Evolutionary conservation across 2,329 filamentous ascomycete species (phyloP).

Genomic region (Chaetothyriales sp.): DNA sequence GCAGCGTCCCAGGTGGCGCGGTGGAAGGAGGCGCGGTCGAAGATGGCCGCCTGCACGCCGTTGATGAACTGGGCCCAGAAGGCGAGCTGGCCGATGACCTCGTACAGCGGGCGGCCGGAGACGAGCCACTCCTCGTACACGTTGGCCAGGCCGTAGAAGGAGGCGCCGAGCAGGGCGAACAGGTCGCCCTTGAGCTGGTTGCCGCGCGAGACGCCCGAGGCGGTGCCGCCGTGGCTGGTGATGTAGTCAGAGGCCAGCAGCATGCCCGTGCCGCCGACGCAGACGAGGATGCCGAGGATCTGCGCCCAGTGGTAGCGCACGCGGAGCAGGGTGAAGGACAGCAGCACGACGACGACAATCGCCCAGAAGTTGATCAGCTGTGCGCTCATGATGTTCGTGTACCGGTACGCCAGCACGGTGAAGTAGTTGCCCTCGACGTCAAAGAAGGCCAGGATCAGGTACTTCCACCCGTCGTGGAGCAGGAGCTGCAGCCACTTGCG

Average conservation of each 20-base stretch:
- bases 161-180: conserved; percentile 77
- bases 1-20: conserved; percentile 48
- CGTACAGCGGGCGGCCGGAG: conserved; percentile 70
- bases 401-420: conserved; percentile 80
- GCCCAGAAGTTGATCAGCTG: conserved; percentile 99
- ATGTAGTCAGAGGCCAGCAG: conserved; percentile 79
- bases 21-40: conserved; percentile 63
- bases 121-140: conserved; percentile 92
- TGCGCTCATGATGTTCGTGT: conserved; percentile 82
- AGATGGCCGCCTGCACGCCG: conserved; percentile 77
- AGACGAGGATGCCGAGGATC: conserved; percentile 72
- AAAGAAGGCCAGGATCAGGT: conserved; percentile 78
- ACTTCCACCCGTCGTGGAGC: conserved; percentile 71
- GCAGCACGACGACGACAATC: conserved; percentile 75
- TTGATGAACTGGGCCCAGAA: conserved; percentile 84
- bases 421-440: conserved; percentile 98
- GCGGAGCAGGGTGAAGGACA: conserved; percentile 67
- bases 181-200: conserved; percentile 80
- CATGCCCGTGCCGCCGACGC: conserved; percentile 79
- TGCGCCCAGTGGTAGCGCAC: conserved; percentile 85
- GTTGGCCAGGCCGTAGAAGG: conserved; percentile 81
- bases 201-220: conserved; percentile 38
- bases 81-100: conserved; percentile 81
- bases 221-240: conserved; percentile 47
- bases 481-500: conserved; percentile 52